Conservation (phyloP, 2,329 filamentous ascomycete genomes). For the Fusarium compactum region DNA sequence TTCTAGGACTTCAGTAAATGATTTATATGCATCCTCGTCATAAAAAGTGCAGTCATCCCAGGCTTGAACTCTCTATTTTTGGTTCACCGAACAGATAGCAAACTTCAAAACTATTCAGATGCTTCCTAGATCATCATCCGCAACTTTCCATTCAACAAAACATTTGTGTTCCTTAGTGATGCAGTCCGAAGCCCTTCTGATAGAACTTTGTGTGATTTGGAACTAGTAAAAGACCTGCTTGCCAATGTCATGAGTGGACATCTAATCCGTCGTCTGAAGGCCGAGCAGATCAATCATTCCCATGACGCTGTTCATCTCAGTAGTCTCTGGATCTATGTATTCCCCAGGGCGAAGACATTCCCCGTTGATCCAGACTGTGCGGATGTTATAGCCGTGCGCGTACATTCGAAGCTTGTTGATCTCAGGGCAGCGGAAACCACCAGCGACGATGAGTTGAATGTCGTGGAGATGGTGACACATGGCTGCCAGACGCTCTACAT, state of each 20-base stretch:
- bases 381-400: conserved; percentile 40
- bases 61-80: background rate
- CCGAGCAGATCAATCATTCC: conserved; percentile 40
- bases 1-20: background rate
- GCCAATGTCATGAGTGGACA: conserved; percentile 48
- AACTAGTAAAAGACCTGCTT: conserved; percentile 36
- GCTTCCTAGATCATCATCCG: conserved; percentile 13
- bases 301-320: conserved; percentile 46
- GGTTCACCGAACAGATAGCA: background rate
- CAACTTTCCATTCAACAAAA: background rate
- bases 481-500: conserved; percentile 53
- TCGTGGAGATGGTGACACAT: conserved; percentile 51
- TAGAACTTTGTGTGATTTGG: too few relatives aligned
- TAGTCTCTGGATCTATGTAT: conserved; percentile 38
- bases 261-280: conserved; percentile 45
- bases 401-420: conserved; percentile 47
- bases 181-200: background rate
- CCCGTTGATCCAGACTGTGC: conserved; percentile 61
- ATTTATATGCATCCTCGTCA: background rate
- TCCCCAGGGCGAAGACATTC: conserved; percentile 49
- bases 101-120: conserved; percentile 11
- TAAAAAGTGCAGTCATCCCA: background rate
- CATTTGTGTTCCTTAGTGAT: background rate
- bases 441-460: conserved; percentile 65
- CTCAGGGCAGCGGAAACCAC: conserved; percentile 62